Percentiles rank a stretch among this genome's conserved stretches.
Evolutionary conservation across 345 rosid genomes (phyloP).

Genomic region (Schrenkiella parvula): DNA sequence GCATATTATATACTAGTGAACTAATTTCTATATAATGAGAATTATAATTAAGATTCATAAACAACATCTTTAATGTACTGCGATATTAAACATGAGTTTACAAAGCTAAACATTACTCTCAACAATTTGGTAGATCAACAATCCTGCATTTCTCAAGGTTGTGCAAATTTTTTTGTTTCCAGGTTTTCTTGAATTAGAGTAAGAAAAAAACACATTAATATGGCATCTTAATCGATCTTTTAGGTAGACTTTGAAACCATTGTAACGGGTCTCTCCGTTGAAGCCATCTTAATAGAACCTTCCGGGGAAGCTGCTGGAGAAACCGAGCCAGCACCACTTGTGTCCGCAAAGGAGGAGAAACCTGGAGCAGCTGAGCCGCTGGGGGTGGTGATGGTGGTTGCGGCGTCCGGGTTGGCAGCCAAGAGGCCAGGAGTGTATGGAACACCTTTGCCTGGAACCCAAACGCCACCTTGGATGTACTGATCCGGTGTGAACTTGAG

Average conservation of each 20-base stretch:
- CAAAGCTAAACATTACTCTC: constrained; percentile 27
- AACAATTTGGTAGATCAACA: constrained; percentile 24
- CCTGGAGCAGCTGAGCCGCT: neutral
- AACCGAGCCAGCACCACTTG: constrained; percentile 11
- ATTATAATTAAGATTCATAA: constrained; percentile 7
- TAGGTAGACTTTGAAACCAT: constrained; percentile 6
- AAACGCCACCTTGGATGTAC: constrained; percentile 42
- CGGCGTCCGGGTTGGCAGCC: neutral
- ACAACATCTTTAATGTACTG: constrained; percentile 18
- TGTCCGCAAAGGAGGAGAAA: constrained; percentile 9
- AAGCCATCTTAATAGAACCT: neutral
- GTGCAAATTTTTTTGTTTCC: constrained; percentile 1
- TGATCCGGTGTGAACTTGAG: constrained; percentile 39
- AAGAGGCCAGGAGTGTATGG: constrained; percentile 45
- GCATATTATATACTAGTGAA: neutral
- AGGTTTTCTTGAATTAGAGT: constrained; percentile 9
- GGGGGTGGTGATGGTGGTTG: constrained; percentile 6
- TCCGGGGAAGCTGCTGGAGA: constrained; percentile 15
- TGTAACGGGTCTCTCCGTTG: neutral
- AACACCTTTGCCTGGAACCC: constrained; percentile 53
- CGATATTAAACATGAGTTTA: constrained; percentile 24
- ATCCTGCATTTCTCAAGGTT: neutral
- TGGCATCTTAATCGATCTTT: constrained; percentile 1
- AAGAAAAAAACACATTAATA: constrained; percentile 19
- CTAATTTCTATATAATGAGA: constrained; percentile 2